These are phyloP conservation scores for Diutina sp. DNA, from an alignment of 1,139 yeast genomes.

Conservation along the genomic window DNA sequence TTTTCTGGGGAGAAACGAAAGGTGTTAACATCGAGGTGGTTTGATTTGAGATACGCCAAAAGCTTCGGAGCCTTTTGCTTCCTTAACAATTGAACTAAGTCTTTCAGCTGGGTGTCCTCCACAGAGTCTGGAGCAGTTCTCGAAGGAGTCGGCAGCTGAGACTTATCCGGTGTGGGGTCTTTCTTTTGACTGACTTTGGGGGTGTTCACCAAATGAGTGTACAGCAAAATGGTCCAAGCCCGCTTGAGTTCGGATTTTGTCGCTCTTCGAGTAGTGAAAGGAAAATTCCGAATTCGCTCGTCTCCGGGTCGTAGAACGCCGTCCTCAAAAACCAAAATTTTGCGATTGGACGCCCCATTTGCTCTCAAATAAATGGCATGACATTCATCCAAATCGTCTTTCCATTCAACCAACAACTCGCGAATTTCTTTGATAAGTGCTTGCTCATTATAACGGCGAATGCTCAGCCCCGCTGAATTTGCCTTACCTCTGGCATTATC, in stretches of 20 bases:
- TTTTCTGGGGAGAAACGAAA: conserved; percentile 41
- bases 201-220: conserved; percentile 39
- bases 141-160: conserved; percentile 1
- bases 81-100: conserved; percentile 46
- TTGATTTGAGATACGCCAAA: conserved; percentile 45
- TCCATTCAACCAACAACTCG: conserved; percentile 58
- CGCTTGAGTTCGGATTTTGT: conserved; percentile 70
- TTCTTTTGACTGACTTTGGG: conserved; percentile 29
- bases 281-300: conserved; percentile 51
- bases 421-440: conserved; percentile 70
- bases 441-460: conserved; percentile 82
- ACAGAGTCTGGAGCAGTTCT: conserved; percentile 12
- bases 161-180: background rate
- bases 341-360: conserved; percentile 58
- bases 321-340: conserved; percentile 50
- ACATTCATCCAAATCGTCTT: conserved; percentile 40
- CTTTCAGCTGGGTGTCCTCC: conserved; percentile 40
- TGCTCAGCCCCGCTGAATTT: conserved; percentile 86
- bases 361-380: conserved; percentile 74
- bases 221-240: conserved; percentile 73
- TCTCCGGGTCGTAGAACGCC: conserved; percentile 38
- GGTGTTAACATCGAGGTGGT: conserved; percentile 31
- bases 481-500: conserved; percentile 94
- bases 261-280: conserved; percentile 85
- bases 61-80: conserved; percentile 73